phyloP scores from a whole-genome alignment of 768 basidiomycete genomes.

The Amylocystis lapponica region DNA sequence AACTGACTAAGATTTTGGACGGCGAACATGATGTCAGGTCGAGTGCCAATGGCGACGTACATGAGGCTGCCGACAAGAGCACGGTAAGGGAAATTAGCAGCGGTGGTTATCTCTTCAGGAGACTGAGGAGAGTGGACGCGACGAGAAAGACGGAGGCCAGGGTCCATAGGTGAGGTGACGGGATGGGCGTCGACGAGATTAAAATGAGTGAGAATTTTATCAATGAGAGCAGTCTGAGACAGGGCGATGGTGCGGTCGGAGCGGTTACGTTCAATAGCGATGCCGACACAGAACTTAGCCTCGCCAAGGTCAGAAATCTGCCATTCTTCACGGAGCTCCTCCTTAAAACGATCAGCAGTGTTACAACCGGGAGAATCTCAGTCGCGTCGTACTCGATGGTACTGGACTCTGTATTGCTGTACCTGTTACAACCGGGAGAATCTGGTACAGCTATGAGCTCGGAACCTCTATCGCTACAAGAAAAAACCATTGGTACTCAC shows the following conservation, averaged over 20 bases:
- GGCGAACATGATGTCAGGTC: slow-evolving; percentile 14
- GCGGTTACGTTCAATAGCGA: slow-evolving; percentile 27
- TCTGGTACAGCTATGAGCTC: no score
- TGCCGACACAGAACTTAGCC: slow-evolving; percentile 28
- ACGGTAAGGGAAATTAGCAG: slow-evolving; percentile 22
- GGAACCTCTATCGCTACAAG: no score
- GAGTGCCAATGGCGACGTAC: slow-evolving; percentile 19
- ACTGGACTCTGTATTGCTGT: no score
- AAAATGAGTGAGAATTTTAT: slow-evolving; percentile 10
- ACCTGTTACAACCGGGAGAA: no score
- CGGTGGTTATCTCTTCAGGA: not conserved
- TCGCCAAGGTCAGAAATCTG: slow-evolving; percentile 30
- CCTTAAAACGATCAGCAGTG: slow-evolving; percentile 22
- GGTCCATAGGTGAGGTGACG: slow-evolving; percentile 17
- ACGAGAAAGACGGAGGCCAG: slow-evolving; percentile 3
- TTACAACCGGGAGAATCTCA: no score
- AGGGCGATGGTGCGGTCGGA: slow-evolving; percentile 9
- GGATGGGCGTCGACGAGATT: slow-evolving; percentile 6
- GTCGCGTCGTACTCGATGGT: no score
- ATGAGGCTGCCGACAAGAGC: slow-evolving; percentile 21
- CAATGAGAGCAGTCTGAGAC: slow-evolving; percentile 15
- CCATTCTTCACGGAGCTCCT: slow-evolving; percentile 23
- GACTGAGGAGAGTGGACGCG: not conserved
- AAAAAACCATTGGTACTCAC: no score
- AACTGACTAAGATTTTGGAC: slow-evolving; percentile 21